Base-by-base conservation (phyloP, 1,284 basidiomycete species). In the Microbotryomycetes sp. region DNA sequence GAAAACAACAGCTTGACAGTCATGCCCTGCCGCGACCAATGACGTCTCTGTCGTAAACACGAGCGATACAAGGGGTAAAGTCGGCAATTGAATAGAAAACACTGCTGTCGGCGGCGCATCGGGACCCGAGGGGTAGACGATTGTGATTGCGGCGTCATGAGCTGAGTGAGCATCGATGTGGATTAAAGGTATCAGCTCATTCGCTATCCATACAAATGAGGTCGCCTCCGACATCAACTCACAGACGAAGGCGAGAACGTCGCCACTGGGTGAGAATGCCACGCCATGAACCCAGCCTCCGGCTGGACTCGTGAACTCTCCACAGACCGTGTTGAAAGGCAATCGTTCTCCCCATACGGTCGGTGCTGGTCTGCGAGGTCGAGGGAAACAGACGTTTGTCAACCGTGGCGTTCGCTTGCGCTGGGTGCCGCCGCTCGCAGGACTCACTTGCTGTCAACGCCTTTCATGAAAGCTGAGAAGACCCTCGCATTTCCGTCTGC, bases 401-500 rank as follows among this genome's bases (percentile, higher is more conserved):
- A 12, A 42, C 4, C n/a, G 46, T 19, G 45, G 19, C 49, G 26
- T 47, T 46, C 7, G 31, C 30, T 1, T 14, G 22, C n/a, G n/a
- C n/a, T n/a, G n/a, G n/a, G n/a, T n/a, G n/a, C n/a, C n/a, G n/a
- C n/a, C n/a, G n/a, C 28, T 28, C 16, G 6, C 9, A 28, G 6
- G 7, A 77, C 82, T 71, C 69, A 86, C 90, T 85, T 88, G 71
- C 87, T 84, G 75, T 99, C 94, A n/a, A 97, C 86, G 70, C 97
- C 96, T 80, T 98, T 99, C 81, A 97, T 96, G 79, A 92, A 98
- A 4, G 93, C 96, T 14, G 91, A 96, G 76, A 98, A 91, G n/a
- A 99, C 96, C 26, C 93, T 84, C 6, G 94, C 93, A 76, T 92
- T 91, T 82, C 89, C 89, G 75, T 98, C 94, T 0, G 93, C 91